Evolutionary conservation across 352 stramenopile genomes (phyloP).

Genomic region (Lagenidium giganteum): DNA sequence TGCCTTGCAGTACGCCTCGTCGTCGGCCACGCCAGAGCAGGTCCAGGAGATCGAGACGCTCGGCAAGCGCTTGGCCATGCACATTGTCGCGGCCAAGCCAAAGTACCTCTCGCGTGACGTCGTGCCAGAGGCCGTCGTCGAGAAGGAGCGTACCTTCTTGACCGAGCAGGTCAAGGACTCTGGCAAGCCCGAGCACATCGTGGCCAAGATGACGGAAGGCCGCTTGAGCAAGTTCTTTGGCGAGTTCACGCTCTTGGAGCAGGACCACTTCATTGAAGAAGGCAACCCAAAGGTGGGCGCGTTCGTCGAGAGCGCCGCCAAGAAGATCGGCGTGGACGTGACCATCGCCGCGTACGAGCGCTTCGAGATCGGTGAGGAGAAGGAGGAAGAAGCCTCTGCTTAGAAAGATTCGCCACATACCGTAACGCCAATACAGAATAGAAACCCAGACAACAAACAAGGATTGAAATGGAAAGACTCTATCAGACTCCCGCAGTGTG

Average conservation of each 20-base stretch:
- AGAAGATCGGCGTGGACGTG: conserved; percentile 66
- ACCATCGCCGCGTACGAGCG: conserved; percentile 63
- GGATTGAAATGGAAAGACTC: too few relatives aligned
- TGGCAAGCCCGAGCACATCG: conserved; percentile 87
- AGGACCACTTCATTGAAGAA: conserved; percentile 94
- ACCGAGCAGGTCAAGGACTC: conserved; percentile 83
- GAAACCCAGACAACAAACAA: too few relatives aligned
- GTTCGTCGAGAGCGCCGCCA: conserved; percentile 59
- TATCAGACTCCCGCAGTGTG: too few relatives aligned
- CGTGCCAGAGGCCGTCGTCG: conserved; percentile 80
- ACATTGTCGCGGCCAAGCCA: conserved; percentile 92
- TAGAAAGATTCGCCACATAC: too few relatives aligned
- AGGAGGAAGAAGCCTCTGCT: conserved; percentile 42
- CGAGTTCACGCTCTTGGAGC: conserved; percentile 90
- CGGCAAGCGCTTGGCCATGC: conserved; percentile 94
- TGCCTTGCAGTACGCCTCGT: conserved; percentile 71
- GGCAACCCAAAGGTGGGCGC: conserved; percentile 82
- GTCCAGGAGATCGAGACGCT: conserved; percentile 61
- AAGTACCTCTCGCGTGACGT: conserved; percentile 85
- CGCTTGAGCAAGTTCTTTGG: conserved; percentile 93
- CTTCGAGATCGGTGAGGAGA: conserved; percentile 63
- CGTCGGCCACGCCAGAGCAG: conserved; percentile 40
- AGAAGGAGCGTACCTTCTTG: conserved; percentile 91
- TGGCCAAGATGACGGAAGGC: conserved; percentile 94
- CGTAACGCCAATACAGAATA: too few relatives aligned